phyloP scores from a whole-genome alignment of 352 stramenopile genomes.

The Globisporangium alternatum region DNA sequence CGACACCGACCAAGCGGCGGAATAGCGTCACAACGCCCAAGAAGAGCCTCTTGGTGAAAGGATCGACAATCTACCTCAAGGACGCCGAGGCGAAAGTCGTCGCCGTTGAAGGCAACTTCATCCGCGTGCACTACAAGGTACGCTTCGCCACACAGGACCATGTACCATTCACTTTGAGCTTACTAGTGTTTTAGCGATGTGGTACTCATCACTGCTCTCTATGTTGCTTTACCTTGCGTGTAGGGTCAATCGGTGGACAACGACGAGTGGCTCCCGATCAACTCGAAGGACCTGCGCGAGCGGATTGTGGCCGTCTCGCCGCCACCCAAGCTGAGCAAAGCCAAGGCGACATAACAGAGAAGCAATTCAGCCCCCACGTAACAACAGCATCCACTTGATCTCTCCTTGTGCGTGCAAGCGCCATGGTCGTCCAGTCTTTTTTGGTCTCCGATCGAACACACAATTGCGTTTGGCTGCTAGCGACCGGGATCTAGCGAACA shows the following conservation, averaged over 20 bases:
- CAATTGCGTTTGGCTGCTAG: no score
- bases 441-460: no score
- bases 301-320: slow-evolving; percentile 44
- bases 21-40: slow-evolving; percentile 28
- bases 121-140: slow-evolving; percentile 82
- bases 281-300: slow-evolving; percentile 38
- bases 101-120: slow-evolving; percentile 67
- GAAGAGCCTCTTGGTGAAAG: slow-evolving; percentile 49
- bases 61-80: slow-evolving; percentile 61
- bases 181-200: no score
- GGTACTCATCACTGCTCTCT: no score
- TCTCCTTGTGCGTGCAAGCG: no score
- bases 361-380: neutral
- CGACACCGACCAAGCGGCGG: slow-evolving; percentile 28
- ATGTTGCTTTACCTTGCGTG: neutral
- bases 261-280: slow-evolving; percentile 69
- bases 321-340: slow-evolving; percentile 12
- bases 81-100: slow-evolving; percentile 65
- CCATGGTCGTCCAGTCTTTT: no score
- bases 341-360: slow-evolving; percentile 14
- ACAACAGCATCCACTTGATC: no score
- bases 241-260: slow-evolving; percentile 60
- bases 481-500: no score
- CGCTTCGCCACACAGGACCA: neutral
- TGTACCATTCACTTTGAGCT: no score